Conservation (phyloP, 2,329 filamentous ascomycete genomes). For the Elsinoe fawcettii region DNA sequence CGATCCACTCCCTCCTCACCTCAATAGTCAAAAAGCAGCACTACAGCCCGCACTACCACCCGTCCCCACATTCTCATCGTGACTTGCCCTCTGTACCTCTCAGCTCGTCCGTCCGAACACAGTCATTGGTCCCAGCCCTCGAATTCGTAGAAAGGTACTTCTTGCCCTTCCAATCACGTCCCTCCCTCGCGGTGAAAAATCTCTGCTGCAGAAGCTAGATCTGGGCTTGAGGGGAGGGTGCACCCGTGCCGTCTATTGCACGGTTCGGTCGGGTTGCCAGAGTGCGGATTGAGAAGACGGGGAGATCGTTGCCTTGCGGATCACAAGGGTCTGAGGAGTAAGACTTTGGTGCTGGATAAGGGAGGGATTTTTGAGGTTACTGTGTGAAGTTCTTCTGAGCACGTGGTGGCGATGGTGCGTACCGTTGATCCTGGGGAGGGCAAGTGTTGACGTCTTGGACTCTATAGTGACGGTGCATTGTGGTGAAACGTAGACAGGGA, state of each 20-base stretch:
- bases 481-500: too few species aligned
- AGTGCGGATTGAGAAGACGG: too few species aligned
- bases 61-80: background rate
- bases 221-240: background rate
- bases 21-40: too few species aligned
- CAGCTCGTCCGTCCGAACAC: background rate
- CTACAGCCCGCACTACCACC: background rate
- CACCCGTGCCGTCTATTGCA: background rate
- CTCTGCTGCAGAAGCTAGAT: background rate
- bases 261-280: background rate
- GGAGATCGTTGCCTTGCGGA: background rate
- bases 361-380: too few species aligned
- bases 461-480: too few species aligned
- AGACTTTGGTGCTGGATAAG: too few species aligned
- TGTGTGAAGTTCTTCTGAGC: background rate
- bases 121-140: background rate
- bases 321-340: too few species aligned
- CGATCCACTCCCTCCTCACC: too few species aligned
- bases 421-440: background rate
- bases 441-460: too few species aligned
- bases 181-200: background rate
- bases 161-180: background rate
- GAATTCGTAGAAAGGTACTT: background rate
- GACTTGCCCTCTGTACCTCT: background rate
- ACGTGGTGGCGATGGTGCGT: background rate